Percentiles rank a stretch among this genome's conserved stretches.
Evolutionary conservation across 2,329 filamentous ascomycete genomes (phyloP).

Genomic region (Chrysosphaeria jannelii): DNA sequence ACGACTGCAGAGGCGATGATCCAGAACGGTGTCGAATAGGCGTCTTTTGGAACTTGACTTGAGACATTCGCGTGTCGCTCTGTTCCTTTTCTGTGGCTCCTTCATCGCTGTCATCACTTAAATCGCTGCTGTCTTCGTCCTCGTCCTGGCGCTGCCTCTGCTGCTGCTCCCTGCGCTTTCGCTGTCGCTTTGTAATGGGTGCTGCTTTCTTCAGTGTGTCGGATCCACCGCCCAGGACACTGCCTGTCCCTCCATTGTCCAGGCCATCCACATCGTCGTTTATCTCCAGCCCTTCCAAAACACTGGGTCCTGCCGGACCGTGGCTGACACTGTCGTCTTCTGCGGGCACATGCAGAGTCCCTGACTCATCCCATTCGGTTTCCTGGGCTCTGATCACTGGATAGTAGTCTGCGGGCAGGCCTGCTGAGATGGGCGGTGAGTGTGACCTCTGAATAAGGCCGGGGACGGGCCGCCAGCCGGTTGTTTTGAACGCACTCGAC

Average conservation of each 20-base stretch:
- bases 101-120: constrained; percentile 51
- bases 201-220: not conserved
- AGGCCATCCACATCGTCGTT: constrained; percentile 47
- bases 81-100: constrained; percentile 1
- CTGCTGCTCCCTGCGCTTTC: constrained; percentile 33
- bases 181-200: constrained; percentile 29
- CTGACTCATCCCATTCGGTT: no score
- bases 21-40: constrained; percentile 61
- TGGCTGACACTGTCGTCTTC: no score
- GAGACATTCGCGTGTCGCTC: constrained; percentile 31
- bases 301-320: no score
- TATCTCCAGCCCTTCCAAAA: no score
- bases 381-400: constrained; percentile 36
- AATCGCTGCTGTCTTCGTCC: constrained; percentile 60
- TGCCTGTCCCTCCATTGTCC: constrained; percentile 1
- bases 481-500: constrained; percentile 52
- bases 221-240: constrained; percentile 1
- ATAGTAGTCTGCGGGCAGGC: constrained; percentile 60
- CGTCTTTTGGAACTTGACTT: constrained; percentile 93
- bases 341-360: no score
- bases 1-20: constrained; percentile 55
- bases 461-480: constrained; percentile 48
- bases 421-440: constrained; percentile 62
- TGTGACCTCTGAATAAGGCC: constrained; percentile 57
- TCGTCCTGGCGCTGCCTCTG: constrained; percentile 38